phyloP scores from a whole-genome alignment of 129 eudicot genomes.

The Escallonia rubra region DNA sequence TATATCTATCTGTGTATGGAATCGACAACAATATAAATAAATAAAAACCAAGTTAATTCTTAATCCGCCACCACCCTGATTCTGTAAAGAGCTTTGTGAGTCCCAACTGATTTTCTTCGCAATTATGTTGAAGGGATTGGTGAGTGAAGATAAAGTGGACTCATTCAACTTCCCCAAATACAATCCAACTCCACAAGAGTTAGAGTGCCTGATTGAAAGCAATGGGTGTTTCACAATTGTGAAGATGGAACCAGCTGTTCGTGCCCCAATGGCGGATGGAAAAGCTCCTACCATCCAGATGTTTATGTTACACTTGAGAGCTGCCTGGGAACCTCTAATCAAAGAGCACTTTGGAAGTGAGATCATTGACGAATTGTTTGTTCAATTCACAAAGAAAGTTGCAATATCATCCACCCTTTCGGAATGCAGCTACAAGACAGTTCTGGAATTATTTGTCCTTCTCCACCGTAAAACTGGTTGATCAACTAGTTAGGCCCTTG shows the following conservation, averaged over 20 bases:
- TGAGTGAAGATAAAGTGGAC: constrained; percentile 21
- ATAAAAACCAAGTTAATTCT: background rate
- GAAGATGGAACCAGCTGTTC: constrained; percentile 11
- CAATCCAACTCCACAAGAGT: constrained; percentile 16
- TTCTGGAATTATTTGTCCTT: background rate
- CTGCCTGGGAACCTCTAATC: constrained; percentile 17
- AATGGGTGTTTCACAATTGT: constrained; percentile 13
- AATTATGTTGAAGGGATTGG: constrained; percentile 8
- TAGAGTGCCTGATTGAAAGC: constrained; percentile 10
- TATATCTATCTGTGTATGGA: no score
- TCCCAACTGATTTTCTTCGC: background rate
- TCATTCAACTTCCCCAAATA: constrained; percentile 22
- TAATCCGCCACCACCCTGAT: background rate
- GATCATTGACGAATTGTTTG: constrained; percentile 31
- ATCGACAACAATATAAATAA: no score
- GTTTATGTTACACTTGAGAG: constrained; percentile 26
- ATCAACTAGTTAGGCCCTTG: no score
- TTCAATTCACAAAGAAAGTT: background rate
- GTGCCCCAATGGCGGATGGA: background rate
- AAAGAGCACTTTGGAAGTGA: constrained; percentile 25
- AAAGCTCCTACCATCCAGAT: constrained; percentile 7
- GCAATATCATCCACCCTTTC: background rate
- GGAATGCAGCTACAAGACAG: background rate
- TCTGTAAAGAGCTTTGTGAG: background rate
- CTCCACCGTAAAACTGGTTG: background rate